Base-by-base conservation (phyloP, 768 basidiomycete genomes). In the Boletus pseudo-olivaceus region DNA sequence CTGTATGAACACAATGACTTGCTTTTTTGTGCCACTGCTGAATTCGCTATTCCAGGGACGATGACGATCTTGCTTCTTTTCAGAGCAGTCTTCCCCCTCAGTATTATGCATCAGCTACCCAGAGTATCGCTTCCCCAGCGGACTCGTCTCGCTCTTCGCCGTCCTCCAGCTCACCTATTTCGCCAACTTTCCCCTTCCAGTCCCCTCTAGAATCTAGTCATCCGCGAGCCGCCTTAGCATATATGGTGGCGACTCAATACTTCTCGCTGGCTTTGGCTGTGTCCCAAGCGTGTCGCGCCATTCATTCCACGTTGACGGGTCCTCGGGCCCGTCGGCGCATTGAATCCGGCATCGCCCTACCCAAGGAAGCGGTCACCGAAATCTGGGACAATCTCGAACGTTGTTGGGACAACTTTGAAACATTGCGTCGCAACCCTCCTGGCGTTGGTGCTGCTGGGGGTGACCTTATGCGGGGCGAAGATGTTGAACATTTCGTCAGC, bases 341-440 rank as follows among this genome's bases (percentile, higher is more conserved):
- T 2, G 78, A 80, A 44, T 74, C 82, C 9, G 76, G 81, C 43
- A 74, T 77, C 30, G 70, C 61, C 19, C 67, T 93, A 26, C 83
- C 89, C 60, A 83, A 81, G 29, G 76, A 80, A 34, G 77, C 78
- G 3, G 78, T 98, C 71, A 76, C 82, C 26, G 82, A 86, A 54
- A 85, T 91, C n/a, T 98, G 93, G 94, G 82, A 87, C 29, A 80
- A 81, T 29, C 81, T 97, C 10, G 90, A 92, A 56, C 74, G 73
- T 39, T 90, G 84, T 60, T 95, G 92, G 93, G 80, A 87, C 34
- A 90, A 93, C 40, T 85, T 97, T 47, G 90, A 92, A 38, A 68
- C 71, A 8, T 73, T 94, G 55, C 76, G 82, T 41, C 72, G 76
- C 34, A 72, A 75, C 20, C 70, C 72, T 30, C 67, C 72, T 29